These are phyloP conservation scores for Zhuliangozyma parablackwelliae DNA, from an alignment of 1,139 yeast genomes.

Conservation along the genomic window DNA sequence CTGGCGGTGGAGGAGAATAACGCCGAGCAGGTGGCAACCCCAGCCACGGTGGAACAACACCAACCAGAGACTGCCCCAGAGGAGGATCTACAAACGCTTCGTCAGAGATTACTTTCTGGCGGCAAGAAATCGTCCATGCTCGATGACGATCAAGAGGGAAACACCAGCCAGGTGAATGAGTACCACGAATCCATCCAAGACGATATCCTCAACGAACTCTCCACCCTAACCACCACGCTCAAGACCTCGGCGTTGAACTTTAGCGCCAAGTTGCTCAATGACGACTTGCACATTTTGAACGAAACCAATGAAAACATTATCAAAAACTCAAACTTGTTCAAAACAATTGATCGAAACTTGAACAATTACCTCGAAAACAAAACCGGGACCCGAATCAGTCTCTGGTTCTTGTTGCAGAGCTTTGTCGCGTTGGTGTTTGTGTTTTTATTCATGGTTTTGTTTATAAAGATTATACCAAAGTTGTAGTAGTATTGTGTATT, in stretches of 20 bases:
- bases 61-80: too few species aligned
- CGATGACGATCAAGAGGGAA: slow-evolving; percentile 2
- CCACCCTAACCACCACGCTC: slow-evolving; percentile 32
- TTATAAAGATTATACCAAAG: slow-evolving; percentile 26
- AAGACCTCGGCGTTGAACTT: slow-evolving; percentile 34
- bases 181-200: slow-evolving; percentile 45
- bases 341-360: slow-evolving; percentile 35
- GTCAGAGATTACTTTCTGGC: slow-evolving; percentile 25
- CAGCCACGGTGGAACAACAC: too few species aligned
- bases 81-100: slow-evolving; percentile 19
- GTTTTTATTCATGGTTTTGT: slow-evolving; percentile 25
- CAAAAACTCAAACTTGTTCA: slow-evolving; percentile 34
- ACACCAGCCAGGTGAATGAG: slow-evolving; percentile 18
- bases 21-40: not conserved
- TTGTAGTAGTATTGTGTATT: slow-evolving; percentile 10
- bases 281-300: slow-evolving; percentile 32
- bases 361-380: slow-evolving; percentile 33
- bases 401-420: slow-evolving; percentile 33
- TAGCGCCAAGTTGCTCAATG: slow-evolving; percentile 29
- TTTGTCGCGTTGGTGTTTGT: slow-evolving; percentile 18
- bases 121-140: slow-evolving; percentile 12
- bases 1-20: too few species aligned
- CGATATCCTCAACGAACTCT: slow-evolving; percentile 35
- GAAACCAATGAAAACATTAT: slow-evolving; percentile 36
- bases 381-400: slow-evolving; percentile 34